A percentile compares a stretch with the other conserved stretches of the same genome.
Evolutionary conservation across 495 filamentous ascomycete species (phyloP).

Genomic region (Daldinia vernicosa): DNA sequence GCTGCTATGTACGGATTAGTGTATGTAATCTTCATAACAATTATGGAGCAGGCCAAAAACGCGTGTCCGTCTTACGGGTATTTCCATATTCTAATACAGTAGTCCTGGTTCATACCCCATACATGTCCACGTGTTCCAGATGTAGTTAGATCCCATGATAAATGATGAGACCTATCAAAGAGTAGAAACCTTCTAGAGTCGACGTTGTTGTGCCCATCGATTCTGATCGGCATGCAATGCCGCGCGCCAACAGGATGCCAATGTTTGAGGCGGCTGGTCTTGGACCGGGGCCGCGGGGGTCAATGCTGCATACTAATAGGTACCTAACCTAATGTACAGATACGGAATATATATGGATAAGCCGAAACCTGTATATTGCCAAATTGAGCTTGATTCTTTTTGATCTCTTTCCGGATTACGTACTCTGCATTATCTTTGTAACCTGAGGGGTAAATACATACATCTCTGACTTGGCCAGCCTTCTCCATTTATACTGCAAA

Average conservation of each 20-base stretch:
- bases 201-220: neutral
- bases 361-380: neutral
- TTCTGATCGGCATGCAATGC: conserved; percentile 24
- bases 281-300: neutral
- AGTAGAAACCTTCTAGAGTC: conserved; percentile 17
- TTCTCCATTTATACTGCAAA: neutral
- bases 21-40: neutral
- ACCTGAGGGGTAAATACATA: conserved; percentile 2
- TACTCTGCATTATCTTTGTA: neutral
- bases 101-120: neutral
- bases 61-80: neutral
- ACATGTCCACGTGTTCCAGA: neutral
- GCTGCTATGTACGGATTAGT: neutral
- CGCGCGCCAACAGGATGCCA: conserved; percentile 29
- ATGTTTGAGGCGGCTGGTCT: conserved; percentile 1
- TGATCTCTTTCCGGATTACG: neutral
- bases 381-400: neutral
- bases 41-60: neutral
- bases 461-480: neutral
- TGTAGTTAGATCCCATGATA: conserved; percentile 1
- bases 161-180: conserved; percentile 20
- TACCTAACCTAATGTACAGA: neutral
- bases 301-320: neutral
- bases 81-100: neutral
- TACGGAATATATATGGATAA: neutral